Base-by-base conservation (phyloP, 139 green algal species). In the Eudorina sp. region DNA sequence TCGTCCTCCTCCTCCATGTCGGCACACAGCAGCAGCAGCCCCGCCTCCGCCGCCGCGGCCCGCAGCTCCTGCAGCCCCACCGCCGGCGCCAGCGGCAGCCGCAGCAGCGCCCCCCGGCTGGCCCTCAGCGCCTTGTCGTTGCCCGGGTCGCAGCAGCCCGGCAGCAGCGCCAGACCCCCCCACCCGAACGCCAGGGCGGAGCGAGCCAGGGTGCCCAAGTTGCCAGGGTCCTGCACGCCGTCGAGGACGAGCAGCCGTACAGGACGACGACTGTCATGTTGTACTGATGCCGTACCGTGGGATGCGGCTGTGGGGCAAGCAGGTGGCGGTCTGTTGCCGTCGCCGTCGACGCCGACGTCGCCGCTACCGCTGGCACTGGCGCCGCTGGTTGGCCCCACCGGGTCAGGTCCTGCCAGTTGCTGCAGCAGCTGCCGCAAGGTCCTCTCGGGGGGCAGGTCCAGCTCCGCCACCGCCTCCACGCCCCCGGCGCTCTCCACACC, bases 151-250 rank as follows among this genome's bases (percentile, higher is more conserved):
- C 92, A 95, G 91, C 96, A 98, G 36, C 96, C 96, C 2, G 92
- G 92, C 73, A 98, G 91, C 78, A 98, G 89, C 55, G 94, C 94
- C 48, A 94, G 92, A 4, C 90, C 95, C 48, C 96, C 82, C 94
- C 95, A 98, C 1, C 95, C 96, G 90, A 98, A 94, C 0, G 94
- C 96, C 40, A 94, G 41, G 41, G 96, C 96, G 43, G 93, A 95
- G 31, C 87, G 85, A 3, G 76, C 25, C 76, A 98, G 88, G 0
- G 94, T 96, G 27, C 95, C 95, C 41, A 96, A 81, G 89, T 96
- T 96, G 0, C 94, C 94, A 31, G 94, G 93, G 84, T 96, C 93
- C 86, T 95, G 96, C 27, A 97, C 88, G 9, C 92, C 48, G 29
- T 98, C 96, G 34, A 98, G 92, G 19, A 90, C 95, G 58, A 98